Evolutionary conservation across 805 yeast genomes (phyloP), one percentile per base, ranked within the genome.

Genomic region (Candida insectorum): DNA sequence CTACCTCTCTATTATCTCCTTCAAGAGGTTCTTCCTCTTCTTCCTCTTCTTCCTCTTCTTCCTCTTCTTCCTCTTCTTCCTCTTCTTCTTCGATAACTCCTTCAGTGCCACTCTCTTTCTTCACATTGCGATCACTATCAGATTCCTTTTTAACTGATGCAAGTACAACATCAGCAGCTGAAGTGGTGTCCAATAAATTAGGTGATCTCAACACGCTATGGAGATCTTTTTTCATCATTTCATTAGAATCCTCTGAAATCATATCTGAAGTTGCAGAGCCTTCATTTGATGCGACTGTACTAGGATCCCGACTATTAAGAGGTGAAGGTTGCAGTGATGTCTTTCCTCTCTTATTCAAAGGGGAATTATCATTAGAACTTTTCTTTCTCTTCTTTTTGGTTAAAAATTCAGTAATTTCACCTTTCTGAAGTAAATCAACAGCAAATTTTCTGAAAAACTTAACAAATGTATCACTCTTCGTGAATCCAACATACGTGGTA

Each of bases 381-480:
- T 24, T 33, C 16, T 28, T 26, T 7, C 43, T 28, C 16, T 43
- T 43, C 18, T 36, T 33, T 20, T 33, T 26, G 16, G 38, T 38
- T 4, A 56, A 50, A 37, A 52, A 64, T 34, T 51, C 53, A 1
- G 60, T 38, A 36, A 65, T 55, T 31, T 55, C 60, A 13, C 69
- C 71, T 3, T 56, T 45, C 31, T 48, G 43, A 32, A 66, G 53
- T 5, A 65, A 45, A 19, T 51, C 43, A 11, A 61, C 47, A 7
- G 62, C 59, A 43, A 54, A 66, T 17, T 54, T 56, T 16, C 73
- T 48, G 19, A 65, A 47, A 25, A 62, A 49, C 30, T 57, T 60
- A 26, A 62, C 55, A 36, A 58, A 66, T 3, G 65, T 61, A 38
- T 66, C 73, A 28, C 60, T 48, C 39, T 65, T 66, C 4, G 67